phyloP scores from a whole-genome alignment of 2,329 filamentous ascomycete genomes.

The Chaetoscypha palmicola region DNA sequence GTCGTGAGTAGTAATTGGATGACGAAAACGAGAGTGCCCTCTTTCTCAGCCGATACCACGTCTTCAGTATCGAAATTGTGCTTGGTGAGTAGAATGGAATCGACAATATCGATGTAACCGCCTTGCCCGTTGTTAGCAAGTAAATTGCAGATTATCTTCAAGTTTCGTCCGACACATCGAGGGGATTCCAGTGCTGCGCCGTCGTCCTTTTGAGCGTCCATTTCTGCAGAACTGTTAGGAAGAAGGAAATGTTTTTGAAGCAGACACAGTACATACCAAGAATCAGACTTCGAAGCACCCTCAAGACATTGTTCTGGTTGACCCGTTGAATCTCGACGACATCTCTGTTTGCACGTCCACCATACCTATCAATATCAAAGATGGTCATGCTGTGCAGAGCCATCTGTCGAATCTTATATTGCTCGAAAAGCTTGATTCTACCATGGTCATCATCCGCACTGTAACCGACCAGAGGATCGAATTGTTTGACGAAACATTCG shows the following conservation, averaged over 20 bases:
- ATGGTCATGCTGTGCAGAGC: constrained; percentile 23
- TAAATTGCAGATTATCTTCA: constrained; percentile 19
- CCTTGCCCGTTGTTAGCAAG: constrained; percentile 9
- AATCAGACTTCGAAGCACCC: constrained; percentile 37
- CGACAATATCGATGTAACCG: constrained; percentile 22
- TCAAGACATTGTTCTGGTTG: constrained; percentile 32
- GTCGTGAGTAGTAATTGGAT: constrained; percentile 27
- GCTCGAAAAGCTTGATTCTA: constrained; percentile 20
- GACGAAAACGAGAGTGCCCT: constrained; percentile 14
- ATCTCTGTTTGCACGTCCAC: neutral
- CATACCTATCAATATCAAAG: constrained; percentile 22
- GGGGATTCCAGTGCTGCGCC: too few species aligned
- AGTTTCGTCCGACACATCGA: constrained; percentile 23
- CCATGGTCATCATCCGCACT: constrained; percentile 16
- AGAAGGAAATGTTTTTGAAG: too few species aligned
- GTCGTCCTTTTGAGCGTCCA: constrained; percentile 22
- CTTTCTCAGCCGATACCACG: constrained; percentile 9
- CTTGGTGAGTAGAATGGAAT: constrained; percentile 20
- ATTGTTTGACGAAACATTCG: constrained; percentile 35
- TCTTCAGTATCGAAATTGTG: constrained; percentile 8
- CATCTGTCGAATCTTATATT: constrained; percentile 33
- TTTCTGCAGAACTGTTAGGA: constrained; percentile 17
- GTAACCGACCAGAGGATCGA: constrained; percentile 31
- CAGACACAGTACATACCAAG: constrained; percentile 36
- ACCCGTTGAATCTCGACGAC: constrained; percentile 11